phyloP scores from a whole-genome alignment of 2,329 filamentous ascomycete genomes.

The Botryotinia narcissicola region DNA sequence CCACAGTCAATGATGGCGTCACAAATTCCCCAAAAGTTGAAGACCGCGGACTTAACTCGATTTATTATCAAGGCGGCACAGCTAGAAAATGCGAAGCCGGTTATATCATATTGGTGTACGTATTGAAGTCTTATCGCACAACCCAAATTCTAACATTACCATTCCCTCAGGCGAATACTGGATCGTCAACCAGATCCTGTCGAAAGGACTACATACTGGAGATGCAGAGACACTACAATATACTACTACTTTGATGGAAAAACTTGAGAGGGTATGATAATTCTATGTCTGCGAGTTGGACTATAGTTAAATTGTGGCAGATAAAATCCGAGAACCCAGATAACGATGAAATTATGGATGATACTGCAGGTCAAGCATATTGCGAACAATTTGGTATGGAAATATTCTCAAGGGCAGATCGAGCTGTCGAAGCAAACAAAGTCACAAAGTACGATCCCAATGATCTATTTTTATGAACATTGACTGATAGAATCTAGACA shows the following conservation, averaged over 20 bases:
- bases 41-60: constrained; percentile 76
- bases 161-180: constrained; percentile 76
- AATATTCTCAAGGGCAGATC: constrained; percentile 80
- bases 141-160: constrained; percentile 27
- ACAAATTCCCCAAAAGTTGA: constrained; percentile 68
- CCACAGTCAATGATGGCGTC: constrained; percentile 60
- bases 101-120: constrained; percentile 93
- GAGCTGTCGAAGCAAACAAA: constrained; percentile 76
- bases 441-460: constrained; percentile 70
- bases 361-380: constrained; percentile 82
- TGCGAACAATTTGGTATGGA: constrained; percentile 92
- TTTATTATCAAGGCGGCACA: constrained; percentile 83
- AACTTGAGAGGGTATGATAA: constrained; percentile 67
- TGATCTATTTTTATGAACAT: not conserved
- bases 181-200: constrained; percentile 88
- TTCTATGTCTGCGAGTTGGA: not conserved
- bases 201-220: constrained; percentile 71
- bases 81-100: constrained; percentile 79
- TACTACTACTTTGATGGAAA: constrained; percentile 84
- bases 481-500: constrained; percentile 44
- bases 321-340: constrained; percentile 69
- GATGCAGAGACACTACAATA: constrained; percentile 78
- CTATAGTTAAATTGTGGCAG: constrained; percentile 39
- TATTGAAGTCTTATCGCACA: constrained; percentile 28
- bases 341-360: constrained; percentile 83